Percentiles rank a stretch among this genome's conserved stretches.
phyloP scores from a whole-genome alignment of 345 rosid genomes.

The Reutealis trisperma region DNA sequence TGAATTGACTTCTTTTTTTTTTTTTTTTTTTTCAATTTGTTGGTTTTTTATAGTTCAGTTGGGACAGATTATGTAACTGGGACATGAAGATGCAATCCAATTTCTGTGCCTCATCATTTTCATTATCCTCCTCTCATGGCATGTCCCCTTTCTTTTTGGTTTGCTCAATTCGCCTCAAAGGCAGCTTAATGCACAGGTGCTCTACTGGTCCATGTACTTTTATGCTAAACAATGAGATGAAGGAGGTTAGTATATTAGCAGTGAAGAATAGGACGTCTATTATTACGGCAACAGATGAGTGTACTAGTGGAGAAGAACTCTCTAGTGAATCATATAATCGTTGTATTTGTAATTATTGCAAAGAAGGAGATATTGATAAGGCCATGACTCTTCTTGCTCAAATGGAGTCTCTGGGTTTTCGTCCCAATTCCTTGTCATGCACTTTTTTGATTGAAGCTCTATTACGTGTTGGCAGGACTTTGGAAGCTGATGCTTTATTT shows the following conservation, averaged over 20 bases:
- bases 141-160: neutral
- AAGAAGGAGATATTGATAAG: slow-evolving; percentile 40
- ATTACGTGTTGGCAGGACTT: slow-evolving; percentile 49
- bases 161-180: neutral
- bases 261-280: neutral
- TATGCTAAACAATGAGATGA: neutral
- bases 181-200: neutral
- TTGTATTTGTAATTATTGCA: slow-evolving; percentile 48
- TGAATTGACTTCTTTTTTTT: no score
- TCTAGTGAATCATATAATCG: slow-evolving; percentile 41
- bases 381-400: slow-evolving; percentile 56
- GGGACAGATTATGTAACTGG: neutral
- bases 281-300: neutral
- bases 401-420: slow-evolving; percentile 50
- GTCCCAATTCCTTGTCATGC: slow-evolving; percentile 43
- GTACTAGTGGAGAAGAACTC: slow-evolving; percentile 28
- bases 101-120: neutral
- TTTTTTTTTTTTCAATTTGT: no score
- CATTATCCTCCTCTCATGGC: neutral
- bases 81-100: neutral
- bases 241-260: neutral
- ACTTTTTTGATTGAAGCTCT: slow-evolving; percentile 47
- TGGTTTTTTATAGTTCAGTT: no score
- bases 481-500: slow-evolving; percentile 63
- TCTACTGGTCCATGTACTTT: neutral